Base-by-base conservation (phyloP, 1,139 yeast species). In the Citeromyces hawaiiensis region DNA sequence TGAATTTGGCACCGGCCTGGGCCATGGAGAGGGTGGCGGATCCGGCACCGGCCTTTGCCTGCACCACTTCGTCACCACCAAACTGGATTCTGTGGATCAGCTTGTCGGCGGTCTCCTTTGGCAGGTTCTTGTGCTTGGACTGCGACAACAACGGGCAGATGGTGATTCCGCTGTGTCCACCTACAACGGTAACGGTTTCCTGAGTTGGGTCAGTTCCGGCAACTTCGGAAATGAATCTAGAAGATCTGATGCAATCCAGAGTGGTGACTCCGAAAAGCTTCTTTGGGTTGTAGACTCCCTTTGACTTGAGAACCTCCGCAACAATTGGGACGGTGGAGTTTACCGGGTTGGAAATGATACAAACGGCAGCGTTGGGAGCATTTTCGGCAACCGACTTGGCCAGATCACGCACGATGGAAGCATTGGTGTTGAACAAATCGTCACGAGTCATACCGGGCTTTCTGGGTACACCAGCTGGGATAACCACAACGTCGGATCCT, bases 391-490 rank as follows among this genome's bases (percentile, higher is more conserved):
- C 77, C 35, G 94, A 88, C 61, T 81, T 73, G 51, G 96, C 94
- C 59, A 91, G 73, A 58, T 82, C 94, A 61, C 93, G 80, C 48
- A 91, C 94, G 59, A 91, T 91, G 39, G 94, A 82, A 39, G 98
- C 98, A 60, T 91, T 91, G 66, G 94, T 88, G 71, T 86, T 85
- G 80, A 91, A 91, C 59, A 91, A 74, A 60, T 91, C 98, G 61
- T 91, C 98, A 72, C 94, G 76, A 55, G 97, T 87, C 97, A 88
- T 88, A 59, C 97, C 97, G 49, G 97, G 97, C 72, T 91, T 91
- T 72, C 98, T 83, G 66, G 98, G 98, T 43, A 91, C 96, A 67
- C 98, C 98, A 44, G 98, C 98, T 54, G 98, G 97, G 62, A 91
- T 88, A 51, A 91, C 70, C 44, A 91, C 94, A 49, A 91, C 77